A percentile compares a stretch with the other conserved stretches of the same genome.
phyloP scores from a whole-genome alignment of 1,284 basidiomycete species.

The Ustilago loliicola region DNA sequence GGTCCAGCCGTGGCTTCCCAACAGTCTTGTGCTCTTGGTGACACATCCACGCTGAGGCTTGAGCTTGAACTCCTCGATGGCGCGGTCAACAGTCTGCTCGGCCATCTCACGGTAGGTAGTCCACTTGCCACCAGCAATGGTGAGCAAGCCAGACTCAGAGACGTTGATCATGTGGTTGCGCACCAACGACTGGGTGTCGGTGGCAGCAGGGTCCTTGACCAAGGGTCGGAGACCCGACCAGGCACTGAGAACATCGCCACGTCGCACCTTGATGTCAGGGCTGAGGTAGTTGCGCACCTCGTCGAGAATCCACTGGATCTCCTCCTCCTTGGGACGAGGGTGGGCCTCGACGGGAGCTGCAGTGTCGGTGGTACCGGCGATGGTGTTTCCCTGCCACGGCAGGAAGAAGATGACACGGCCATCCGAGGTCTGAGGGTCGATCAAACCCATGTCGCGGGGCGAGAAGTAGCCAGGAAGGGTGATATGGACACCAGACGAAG shows the following conservation, averaged over 20 bases:
- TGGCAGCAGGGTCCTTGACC: constrained; percentile 85
- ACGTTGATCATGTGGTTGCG: constrained; percentile 95
- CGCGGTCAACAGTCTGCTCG: constrained; percentile 91
- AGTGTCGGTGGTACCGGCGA: constrained; percentile 95
- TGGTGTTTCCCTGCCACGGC: constrained; percentile 97
- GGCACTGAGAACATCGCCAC: constrained; percentile 96
- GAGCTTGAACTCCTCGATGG: constrained; percentile 83
- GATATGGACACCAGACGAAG: constrained; percentile 94
- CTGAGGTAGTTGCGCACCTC: constrained; percentile 90
- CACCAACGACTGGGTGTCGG: constrained; percentile 87
- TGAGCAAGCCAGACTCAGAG: constrained; percentile 83
- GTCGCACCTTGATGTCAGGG: constrained; percentile 91
- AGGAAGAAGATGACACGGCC: constrained; percentile 99
- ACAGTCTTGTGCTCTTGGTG: constrained; percentile 83
- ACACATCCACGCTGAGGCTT: constrained; percentile 77
- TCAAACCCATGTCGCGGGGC: constrained; percentile 91
- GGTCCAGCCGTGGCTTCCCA: constrained; percentile 95
- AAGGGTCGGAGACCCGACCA: constrained; percentile 94
- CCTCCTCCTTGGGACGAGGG: constrained; percentile 88
- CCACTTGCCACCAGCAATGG: constrained; percentile 98
- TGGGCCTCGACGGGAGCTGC: constrained; percentile 83
- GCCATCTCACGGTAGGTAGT: constrained; percentile 96
- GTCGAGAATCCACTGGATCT: constrained; percentile 95
- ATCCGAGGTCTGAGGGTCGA: constrained; percentile 95
- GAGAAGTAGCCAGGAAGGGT: constrained; percentile 97